Conservation (phyloP, 2,329 filamentous ascomycete species). For the Tetracladium maxilliforme region DNA sequence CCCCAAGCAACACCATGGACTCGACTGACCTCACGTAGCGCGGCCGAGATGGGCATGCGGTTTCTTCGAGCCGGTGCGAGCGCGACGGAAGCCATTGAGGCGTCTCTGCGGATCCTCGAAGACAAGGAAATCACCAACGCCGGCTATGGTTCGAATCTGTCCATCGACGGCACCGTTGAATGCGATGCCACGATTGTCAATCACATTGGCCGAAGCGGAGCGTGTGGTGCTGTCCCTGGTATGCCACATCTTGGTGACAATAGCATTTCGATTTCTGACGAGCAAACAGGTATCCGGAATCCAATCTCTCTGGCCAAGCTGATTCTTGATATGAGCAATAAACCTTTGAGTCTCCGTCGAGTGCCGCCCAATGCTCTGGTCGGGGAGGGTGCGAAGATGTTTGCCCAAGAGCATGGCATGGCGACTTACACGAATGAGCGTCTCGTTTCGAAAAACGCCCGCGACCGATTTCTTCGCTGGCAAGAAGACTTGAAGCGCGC, state of each 20-base stretch:
- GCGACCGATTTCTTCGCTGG: conserved; percentile 72
- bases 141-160: conserved; percentile 88
- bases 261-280: neutral
- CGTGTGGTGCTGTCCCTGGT: conserved; percentile 84
- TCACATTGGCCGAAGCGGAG: conserved; percentile 79
- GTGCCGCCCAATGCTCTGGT: conserved; percentile 90
- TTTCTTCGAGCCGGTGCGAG: conserved; percentile 65
- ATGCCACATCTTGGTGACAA: conserved; percentile 18
- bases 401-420: conserved; percentile 68
- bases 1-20: neutral
- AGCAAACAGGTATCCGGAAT: conserved; percentile 70
- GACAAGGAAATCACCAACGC: conserved; percentile 94
- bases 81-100: conserved; percentile 80
- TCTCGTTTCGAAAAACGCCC: conserved; percentile 67
- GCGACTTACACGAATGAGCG: conserved; percentile 57
- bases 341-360: conserved; percentile 67
- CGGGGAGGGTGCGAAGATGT: conserved; percentile 72
- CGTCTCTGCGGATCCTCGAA: conserved; percentile 75
- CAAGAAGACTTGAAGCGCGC: conserved; percentile 53
- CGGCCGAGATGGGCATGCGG: conserved; percentile 70
- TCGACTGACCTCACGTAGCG: conserved; percentile 33
- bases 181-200: conserved; percentile 92
- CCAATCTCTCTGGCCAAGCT: conserved; percentile 77
- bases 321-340: conserved; percentile 64
- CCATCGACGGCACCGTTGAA: conserved; percentile 81